Evolutionary conservation across 768 basidiomycete genomes (phyloP).

Genomic region (Amanita phalloides): DNA sequence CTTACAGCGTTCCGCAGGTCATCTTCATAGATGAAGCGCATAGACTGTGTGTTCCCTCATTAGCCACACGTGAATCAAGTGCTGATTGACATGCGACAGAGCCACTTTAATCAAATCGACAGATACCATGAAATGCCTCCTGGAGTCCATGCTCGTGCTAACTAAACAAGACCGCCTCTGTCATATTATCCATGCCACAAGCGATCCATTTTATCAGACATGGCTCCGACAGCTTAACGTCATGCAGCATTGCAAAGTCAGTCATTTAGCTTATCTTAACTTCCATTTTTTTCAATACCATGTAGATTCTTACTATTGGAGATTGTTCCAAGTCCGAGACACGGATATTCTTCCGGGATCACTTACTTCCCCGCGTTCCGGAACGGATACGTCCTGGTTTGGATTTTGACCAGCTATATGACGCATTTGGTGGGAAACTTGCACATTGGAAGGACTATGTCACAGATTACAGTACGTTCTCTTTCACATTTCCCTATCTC

Average conservation of each 20-base stretch:
- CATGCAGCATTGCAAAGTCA: conserved; percentile 74
- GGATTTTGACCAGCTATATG: conserved; percentile 64
- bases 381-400: conserved; percentile 42
- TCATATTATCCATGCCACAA: conserved; percentile 75
- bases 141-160: conserved; percentile 79
- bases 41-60: conserved; percentile 42
- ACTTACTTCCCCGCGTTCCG: conserved; percentile 59
- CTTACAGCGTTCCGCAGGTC: conserved; percentile 18
- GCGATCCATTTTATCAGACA: conserved; percentile 78
- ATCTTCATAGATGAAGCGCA: conserved; percentile 85
- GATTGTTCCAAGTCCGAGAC: conserved; percentile 72
- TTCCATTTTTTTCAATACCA: not conserved
- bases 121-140: conserved; percentile 74
- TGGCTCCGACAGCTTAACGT: conserved; percentile 74
- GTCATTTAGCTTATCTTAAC: conserved; percentile 2
- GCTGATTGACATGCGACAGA: conserved; percentile 21
- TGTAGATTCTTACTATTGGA: conserved; percentile 65
- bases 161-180: conserved; percentile 84
- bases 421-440: conserved; percentile 77
- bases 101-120: conserved; percentile 67
- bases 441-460: conserved; percentile 78
- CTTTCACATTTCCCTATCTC: not conserved
- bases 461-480: conserved; percentile 52
- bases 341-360: conserved; percentile 52
- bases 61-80: not conserved